A percentile compares a stretch with the other conserved stretches of the same genome.
phyloP scores from a whole-genome alignment of 495 filamentous ascomycete genomes.

The Penicillium egyptiacum region DNA sequence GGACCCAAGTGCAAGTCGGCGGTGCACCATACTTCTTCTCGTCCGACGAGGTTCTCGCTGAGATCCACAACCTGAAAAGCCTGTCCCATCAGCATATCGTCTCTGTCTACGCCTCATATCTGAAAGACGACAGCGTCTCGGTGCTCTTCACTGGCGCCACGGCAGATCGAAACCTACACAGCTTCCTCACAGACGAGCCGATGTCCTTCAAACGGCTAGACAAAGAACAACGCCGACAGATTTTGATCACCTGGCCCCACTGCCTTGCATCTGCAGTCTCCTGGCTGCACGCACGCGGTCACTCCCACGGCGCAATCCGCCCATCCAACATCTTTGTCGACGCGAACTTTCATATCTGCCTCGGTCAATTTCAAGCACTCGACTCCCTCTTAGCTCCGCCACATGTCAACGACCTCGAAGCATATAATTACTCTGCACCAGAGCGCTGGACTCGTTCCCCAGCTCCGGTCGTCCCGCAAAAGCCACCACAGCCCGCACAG shows the following conservation, averaged over 20 bases:
- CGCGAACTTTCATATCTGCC: constrained; percentile 65
- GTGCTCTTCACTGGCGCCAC: constrained; percentile 71
- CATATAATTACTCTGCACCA: constrained; percentile 85
- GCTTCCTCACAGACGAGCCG: constrained; percentile 70
- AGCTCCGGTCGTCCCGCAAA: constrained; percentile 3
- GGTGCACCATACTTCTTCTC: constrained; percentile 57
- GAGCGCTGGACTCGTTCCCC: constrained; percentile 64
- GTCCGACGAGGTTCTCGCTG: constrained; percentile 65
- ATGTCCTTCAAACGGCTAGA: constrained; percentile 65
- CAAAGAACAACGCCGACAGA: constrained; percentile 66
- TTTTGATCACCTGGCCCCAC: constrained; percentile 82
- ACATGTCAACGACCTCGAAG: constrained; percentile 67
- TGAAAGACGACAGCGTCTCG: constrained; percentile 68
- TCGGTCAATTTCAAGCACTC: constrained; percentile 69
- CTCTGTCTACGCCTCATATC: constrained; percentile 80
- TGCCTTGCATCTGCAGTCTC: constrained; percentile 77
- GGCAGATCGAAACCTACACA: constrained; percentile 69
- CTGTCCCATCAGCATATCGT: constrained; percentile 77
- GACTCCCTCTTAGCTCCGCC: constrained; percentile 53
- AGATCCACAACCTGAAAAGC: constrained; percentile 61
- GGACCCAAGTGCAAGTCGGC: constrained; percentile 69
- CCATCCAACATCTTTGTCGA: constrained; percentile 83
- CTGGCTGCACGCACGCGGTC: constrained; percentile 70
- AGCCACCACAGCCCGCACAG: constrained; percentile 13
- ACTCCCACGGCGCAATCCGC: constrained; percentile 76